Percentiles rank a stretch among this genome's conserved stretches.
phyloP scores from a whole-genome alignment of 1,284 basidiomycete genomes.

The Microbotryum intermedium region DNA sequence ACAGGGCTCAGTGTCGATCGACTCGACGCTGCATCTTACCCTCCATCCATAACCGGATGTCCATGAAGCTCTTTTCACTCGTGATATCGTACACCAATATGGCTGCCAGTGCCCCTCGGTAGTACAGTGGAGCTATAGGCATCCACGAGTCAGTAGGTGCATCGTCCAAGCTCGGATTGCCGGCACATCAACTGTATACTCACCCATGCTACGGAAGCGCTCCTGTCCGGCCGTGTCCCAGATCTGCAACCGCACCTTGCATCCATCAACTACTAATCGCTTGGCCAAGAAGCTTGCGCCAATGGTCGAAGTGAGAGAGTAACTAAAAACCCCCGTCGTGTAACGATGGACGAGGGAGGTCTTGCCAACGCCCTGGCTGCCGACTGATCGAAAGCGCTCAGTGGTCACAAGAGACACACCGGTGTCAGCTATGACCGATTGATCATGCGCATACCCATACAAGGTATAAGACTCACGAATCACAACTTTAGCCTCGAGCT shows the following conservation, averaged over 20 bases:
- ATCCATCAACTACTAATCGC: conserved; percentile 78
- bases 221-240: conserved; percentile 99
- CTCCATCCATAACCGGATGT: conserved; percentile 87
- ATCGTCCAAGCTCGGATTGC: neutral
- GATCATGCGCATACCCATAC: neutral
- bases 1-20: neutral
- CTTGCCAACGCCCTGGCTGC: conserved; percentile 90
- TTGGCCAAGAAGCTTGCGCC: conserved; percentile 92
- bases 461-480: conserved; percentile 1
- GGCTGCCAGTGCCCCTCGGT: conserved; percentile 93
- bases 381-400: conserved; percentile 46
- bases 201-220: conserved; percentile 83
- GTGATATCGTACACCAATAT: conserved; percentile 97
- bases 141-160: neutral
- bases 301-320: conserved; percentile 76
- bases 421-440: neutral
- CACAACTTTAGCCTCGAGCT: conserved; percentile 30
- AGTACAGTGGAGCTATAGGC: conserved; percentile 72
- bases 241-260: conserved; percentile 66
- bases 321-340: conserved; percentile 81
- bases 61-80: conserved; percentile 76
- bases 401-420: neutral
- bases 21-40: conserved; percentile 44
- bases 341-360: conserved; percentile 88
- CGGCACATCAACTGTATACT: conserved; percentile 31